Conservation (phyloP, 2,329 filamentous ascomycete species). For the Onygenales sp. region DNA sequence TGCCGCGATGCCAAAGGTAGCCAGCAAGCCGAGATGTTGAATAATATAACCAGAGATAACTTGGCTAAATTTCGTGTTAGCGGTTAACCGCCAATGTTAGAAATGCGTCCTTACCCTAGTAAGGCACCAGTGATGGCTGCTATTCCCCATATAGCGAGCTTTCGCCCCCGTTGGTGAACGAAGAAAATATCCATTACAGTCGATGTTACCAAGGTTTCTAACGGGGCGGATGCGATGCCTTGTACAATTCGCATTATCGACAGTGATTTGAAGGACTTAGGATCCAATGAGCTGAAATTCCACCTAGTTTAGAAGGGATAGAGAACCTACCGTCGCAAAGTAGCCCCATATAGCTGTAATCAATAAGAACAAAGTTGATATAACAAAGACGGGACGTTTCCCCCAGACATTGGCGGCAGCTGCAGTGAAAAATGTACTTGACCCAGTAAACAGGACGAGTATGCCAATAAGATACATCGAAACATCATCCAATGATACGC, state of each 20-base stretch:
- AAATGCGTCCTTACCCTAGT: conserved; percentile 13
- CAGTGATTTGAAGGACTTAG: conserved; percentile 27
- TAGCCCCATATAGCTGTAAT: conserved; percentile 32
- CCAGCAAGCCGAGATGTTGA: conserved; percentile 24
- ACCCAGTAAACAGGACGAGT: conserved; percentile 31
- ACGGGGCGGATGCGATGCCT: conserved; percentile 9
- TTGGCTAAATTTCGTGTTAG: conserved; percentile 21
- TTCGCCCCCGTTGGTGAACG: conserved; percentile 11
- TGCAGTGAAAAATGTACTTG: conserved; percentile 33
- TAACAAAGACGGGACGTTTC: conserved; percentile 28
- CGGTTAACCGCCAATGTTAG: background rate
- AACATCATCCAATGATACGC: conserved; percentile 28
- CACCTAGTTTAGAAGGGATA: background rate
- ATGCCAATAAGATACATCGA: conserved; percentile 25
- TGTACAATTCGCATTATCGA: conserved; percentile 21
- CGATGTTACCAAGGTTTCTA: conserved; percentile 12
- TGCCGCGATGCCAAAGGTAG: conserved; percentile 30
- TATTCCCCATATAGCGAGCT: conserved; percentile 15
- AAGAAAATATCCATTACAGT: conserved; percentile 13
- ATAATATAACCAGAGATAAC: conserved; percentile 34
- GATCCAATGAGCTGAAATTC: background rate
- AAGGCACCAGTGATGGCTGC: conserved; percentile 20
- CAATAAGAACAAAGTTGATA: conserved; percentile 27
- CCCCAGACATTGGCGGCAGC: conserved; percentile 28
- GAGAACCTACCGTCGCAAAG: conserved; percentile 20